Evolutionary conservation across 345 rosid species (phyloP), one percentile per base, ranked within the genome.

Genomic region (Gossypium stocksii): DNA sequence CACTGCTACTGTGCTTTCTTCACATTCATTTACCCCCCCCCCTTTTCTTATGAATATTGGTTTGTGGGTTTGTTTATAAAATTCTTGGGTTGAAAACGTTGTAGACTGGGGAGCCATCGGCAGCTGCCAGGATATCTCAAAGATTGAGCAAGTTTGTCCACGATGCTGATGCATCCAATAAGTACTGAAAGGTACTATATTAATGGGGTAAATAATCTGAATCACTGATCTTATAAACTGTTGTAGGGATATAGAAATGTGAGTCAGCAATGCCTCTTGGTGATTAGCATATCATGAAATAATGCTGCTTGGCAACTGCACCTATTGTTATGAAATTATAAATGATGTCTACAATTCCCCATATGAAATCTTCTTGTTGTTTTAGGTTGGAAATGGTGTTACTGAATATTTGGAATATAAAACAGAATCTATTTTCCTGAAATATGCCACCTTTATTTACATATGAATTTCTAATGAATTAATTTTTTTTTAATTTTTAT

Each of bases 81-180:
- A 70, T 20, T 72, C 56, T 44, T 11, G 59, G 52, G 10, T 27
- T 56, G 44, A 56, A 22, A 44, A 45, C 61, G 78, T 25, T 59
- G 64, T 66, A 88, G 92, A 77, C 80, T 71, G 82, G 66, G 25
- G 84, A 82, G 72, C 76, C 77, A 16, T 43, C 75, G 29, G 4
- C 73, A 0, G 79, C 81, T 13, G 80, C 84, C 7, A 85, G 81
- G 74, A 81, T 85, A 56, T 83, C 84, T 3, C 78, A 79, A 76
- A 83, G 83, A 77, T 73, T 88, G 60, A 78, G 68, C 60, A 81
- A 82, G 82, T 71, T 86, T 34, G 59, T 77, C 53, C 34, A 76
- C 14, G 83, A 84, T 66, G 77, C 72, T 10, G 59, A 46, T 72
- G 69, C 34, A 66, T 51, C 16, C 46, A 23, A 60, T 2, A 16